Evolutionary conservation across 2,329 filamentous ascomycete genomes (phyloP), one percentile per base, ranked within the genome.

Genomic region (Zelopaecilomyces penicillatus): DNA sequence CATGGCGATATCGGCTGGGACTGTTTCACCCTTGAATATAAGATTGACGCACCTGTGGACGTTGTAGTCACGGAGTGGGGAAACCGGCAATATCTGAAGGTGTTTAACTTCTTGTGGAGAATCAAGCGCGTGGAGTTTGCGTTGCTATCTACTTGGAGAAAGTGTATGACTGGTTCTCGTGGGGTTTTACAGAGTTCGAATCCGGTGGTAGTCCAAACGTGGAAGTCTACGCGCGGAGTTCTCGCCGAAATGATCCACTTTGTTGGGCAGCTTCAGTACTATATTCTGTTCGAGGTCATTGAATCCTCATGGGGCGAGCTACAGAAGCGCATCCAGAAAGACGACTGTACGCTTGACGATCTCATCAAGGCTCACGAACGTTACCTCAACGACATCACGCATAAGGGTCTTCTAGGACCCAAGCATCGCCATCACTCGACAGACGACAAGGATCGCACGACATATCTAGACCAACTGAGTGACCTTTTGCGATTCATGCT

Each of bases 211-310:
- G 78, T 78, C 29, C 71, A 82, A 48, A 85, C 91, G 42, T 98
- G 93, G 93, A 96, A 95, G 62, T 81, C 77, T 10, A 94, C 90
- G 4, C 78, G 91, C 46, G 93, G 90, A 47, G 82, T 83, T 12
- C 81, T 97, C 33, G 90, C 91, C 9, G 94, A 98, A 65, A 98
- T 98, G 93, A 87, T 97, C 11, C 94, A 98, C 63, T 97, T 98
- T 59, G 83, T 97, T 58, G 88, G 88, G 51, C 93, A 98, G 65
- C 75, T 98, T 10, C 93, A 98, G 65, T 96, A 97, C 69, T 98
- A 98, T 64, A 96, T 98, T 54, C 75, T 98, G 7, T 98, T 97
- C 59, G 93, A 98, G 65, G 93, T 98, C 54, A 97, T 98, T 55
- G 93, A 98, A 64, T 85, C 87, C 32, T 93, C 87, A 40, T 98